Percentiles rank a stretch among this genome's conserved stretches.
These are phyloP conservation scores for Stagonosporopsis cucurbitacearum DNA, from an alignment of 2,329 filamentous ascomycete genomes.

Conservation along the genomic window DNA sequence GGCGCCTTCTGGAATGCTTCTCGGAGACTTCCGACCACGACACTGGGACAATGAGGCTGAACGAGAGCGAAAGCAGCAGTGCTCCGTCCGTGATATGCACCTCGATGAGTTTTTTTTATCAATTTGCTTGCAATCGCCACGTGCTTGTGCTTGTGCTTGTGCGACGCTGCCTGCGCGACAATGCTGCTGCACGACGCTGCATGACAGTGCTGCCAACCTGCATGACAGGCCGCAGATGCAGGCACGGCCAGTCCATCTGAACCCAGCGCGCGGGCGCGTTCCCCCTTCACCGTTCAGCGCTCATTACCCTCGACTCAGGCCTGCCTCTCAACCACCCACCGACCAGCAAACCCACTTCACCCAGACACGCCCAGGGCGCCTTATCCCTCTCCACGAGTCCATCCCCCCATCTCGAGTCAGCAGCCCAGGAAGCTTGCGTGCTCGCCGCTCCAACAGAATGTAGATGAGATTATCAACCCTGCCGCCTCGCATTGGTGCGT, in stretches of 20 bases:
- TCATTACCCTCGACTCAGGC: not conserved
- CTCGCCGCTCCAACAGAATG: not conserved
- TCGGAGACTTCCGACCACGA: slow-evolving; percentile 2
- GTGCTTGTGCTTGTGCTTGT: not conserved
- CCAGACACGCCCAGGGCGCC: slow-evolving; percentile 1
- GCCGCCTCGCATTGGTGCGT: not conserved
- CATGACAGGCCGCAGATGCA: not conserved
- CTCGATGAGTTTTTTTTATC: too few species aligned
- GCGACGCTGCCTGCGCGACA: not conserved
- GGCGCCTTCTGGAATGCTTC: slow-evolving; percentile 11
- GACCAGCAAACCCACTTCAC: too few species aligned
- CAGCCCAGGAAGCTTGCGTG: too few species aligned
- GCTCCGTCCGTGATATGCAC: not conserved
- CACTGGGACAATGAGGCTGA: not conserved
- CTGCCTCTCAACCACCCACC: not conserved
- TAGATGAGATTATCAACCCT: not conserved
- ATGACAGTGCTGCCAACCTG: too few species aligned
- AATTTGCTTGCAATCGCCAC: slow-evolving; percentile 2
- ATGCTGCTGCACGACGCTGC: too few species aligned
- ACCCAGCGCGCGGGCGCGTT: slow-evolving; percentile 1
- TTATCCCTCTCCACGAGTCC: not conserved
- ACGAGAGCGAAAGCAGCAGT: not conserved
- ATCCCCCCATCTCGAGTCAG: slow-evolving; percentile 12
- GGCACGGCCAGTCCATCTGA: not conserved
- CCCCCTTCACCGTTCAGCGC: slow-evolving; percentile 2